Conservation (phyloP, 495 filamentous ascomycete species). For the Melanomma pulvis-pyrius region DNA sequence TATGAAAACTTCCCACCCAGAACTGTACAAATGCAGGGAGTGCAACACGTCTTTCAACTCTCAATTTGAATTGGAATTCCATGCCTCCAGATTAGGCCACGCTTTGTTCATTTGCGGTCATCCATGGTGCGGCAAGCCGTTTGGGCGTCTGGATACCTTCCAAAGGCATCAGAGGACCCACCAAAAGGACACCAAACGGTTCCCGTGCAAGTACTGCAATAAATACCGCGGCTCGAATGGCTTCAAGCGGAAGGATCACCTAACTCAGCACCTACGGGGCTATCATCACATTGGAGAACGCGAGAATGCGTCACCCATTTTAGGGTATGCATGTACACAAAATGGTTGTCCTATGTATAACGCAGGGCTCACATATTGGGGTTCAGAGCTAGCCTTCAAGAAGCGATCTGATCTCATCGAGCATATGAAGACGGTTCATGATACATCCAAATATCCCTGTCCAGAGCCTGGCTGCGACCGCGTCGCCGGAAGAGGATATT, state of each 20-base stretch:
- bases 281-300: slow-evolving; percentile 43
- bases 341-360: no score
- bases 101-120: slow-evolving; percentile 9
- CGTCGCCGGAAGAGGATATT: slow-evolving; percentile 44
- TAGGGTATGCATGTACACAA: no score
- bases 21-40: not conserved
- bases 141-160: slow-evolving; percentile 41
- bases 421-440: slow-evolving; percentile 47
- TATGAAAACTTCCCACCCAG: not conserved
- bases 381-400: slow-evolving; percentile 25
- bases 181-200: slow-evolving; percentile 10
- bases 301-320: no score
- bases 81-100: slow-evolving; percentile 13
- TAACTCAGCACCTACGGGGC: slow-evolving; percentile 44
- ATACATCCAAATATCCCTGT: slow-evolving; percentile 43
- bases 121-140: slow-evolving; percentile 35
- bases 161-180: slow-evolving; percentile 40
- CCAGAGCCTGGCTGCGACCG: slow-evolving; percentile 42
- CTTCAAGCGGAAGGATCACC: slow-evolving; percentile 47
- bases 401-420: slow-evolving; percentile 39
- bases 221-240: slow-evolving; percentile 44
- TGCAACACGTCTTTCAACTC: not conserved
- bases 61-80: not conserved
- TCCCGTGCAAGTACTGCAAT: slow-evolving; percentile 43
- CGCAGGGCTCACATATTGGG: not conserved